Percentiles rank a stretch among this genome's conserved stretches.
These are phyloP conservation scores for Phytophthora nicotianae DNA, from an alignment of 352 stramenopile species.

Conservation along the genomic window DNA sequence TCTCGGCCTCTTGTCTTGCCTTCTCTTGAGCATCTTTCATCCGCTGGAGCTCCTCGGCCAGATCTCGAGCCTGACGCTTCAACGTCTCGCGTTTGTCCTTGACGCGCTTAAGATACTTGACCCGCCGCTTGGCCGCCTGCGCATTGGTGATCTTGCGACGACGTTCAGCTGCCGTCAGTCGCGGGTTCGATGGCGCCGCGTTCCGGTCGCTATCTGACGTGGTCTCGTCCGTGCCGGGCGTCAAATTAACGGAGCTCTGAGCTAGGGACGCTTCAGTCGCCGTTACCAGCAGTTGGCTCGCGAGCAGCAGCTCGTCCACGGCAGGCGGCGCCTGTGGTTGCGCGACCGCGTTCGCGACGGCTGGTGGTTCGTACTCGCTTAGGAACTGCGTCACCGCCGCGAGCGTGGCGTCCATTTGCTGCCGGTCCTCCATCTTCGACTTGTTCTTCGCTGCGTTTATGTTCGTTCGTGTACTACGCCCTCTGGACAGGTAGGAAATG, in stretches of 20 bases:
- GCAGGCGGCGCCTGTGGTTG: neutral
- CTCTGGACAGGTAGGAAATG: constrained; percentile 2
- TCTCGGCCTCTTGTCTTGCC: constrained; percentile 20
- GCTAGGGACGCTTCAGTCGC: constrained; percentile 25
- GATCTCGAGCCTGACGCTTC: constrained; percentile 6
- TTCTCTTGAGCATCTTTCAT: constrained; percentile 15
- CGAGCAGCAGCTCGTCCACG: constrained; percentile 20
- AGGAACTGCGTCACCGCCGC: constrained; percentile 26
- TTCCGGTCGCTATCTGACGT: neutral
- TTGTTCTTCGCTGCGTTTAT: constrained; percentile 19
- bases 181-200: neutral
- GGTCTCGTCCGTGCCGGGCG: constrained; percentile 1
- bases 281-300: constrained; percentile 24
- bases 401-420: constrained; percentile 29
- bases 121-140: constrained; percentile 29
- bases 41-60: constrained; percentile 8
- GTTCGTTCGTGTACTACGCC: constrained; percentile 6
- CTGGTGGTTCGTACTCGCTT: constrained; percentile 23
- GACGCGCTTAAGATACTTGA: constrained; percentile 32
- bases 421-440: constrained; percentile 27
- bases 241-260: constrained; percentile 10
- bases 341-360: neutral
- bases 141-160: constrained; percentile 33
- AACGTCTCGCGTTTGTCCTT: constrained; percentile 32
- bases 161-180: constrained; percentile 12